Evolutionary conservation across 352 stramenopile genomes (phyloP), one percentile per base, ranked within the genome.

Genomic region (Phytopythium aichiense): DNA sequence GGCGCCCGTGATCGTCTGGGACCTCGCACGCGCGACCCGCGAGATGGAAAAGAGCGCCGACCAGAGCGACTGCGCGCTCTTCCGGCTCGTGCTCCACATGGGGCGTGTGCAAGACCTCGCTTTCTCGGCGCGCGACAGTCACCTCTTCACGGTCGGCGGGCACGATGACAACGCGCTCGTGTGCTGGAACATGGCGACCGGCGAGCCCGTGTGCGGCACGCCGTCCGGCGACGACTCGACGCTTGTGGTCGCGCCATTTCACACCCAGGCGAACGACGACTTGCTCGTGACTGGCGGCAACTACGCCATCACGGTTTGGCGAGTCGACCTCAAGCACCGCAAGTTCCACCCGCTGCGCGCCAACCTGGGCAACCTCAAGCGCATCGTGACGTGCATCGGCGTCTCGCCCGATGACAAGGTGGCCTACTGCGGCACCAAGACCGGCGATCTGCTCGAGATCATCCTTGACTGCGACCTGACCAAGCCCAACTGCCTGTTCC

Each of bases 111-210:
- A 98, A 68, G 83, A 87, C 52, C 67, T 99, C 57, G 78, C 92
- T 9, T 99, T 99, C 66, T 97, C 84, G 16, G 76, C 79, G 1
- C 71, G 87, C 62, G 88, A 94, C 59, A 83, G 77, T 42, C 98
- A 92, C 60, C 73, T 99, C 18, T 93, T 91, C 49, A 97, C 94
- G 8, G 76, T 98, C 22, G 96, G 96, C 30, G 96, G 96, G 20
- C 91, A 98, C 63, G 96, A 99, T 73, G 96, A 99, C 75, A 99
- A 99, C 71, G 89, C 94, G 38, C 79, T 99, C 42, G 95, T 99
- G 28, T 96, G 98, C 61, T 99, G 95, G 96, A 91, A 98, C 71
- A 91, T 97, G 66, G 63, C 73, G 38, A 93, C 68, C 1, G 93
- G 94, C 33, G 79, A 91, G 57, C 81, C 91, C 25, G 89, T 99